Percentiles rank a stretch among this genome's conserved stretches.
Evolutionary conservation across 2,329 filamentous ascomycete genomes (phyloP).

Genomic region (Colletotrichum tanaceti): DNA sequence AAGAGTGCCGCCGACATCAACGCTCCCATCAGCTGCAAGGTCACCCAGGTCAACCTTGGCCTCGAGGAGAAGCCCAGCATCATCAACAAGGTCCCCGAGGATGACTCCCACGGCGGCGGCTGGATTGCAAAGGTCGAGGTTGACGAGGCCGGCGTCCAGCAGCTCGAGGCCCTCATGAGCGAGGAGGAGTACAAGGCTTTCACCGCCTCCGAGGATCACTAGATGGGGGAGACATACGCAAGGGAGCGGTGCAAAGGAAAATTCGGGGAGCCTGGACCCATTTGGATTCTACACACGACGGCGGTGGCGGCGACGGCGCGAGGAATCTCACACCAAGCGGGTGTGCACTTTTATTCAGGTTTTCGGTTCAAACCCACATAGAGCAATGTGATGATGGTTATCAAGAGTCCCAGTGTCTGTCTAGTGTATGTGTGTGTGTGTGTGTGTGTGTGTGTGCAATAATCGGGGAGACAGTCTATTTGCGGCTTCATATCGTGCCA

Average conservation of each 20-base stretch:
- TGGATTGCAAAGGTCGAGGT: constrained; percentile 94
- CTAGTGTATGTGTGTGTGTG: no score
- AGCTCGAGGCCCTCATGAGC: constrained; percentile 83
- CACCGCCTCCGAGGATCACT: constrained; percentile 62
- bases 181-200: constrained; percentile 81
- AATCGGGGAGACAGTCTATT: constrained; percentile 28
- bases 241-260: constrained; percentile 17
- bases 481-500: constrained; percentile 12
- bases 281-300: constrained; percentile 27
- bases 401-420: constrained; percentile 2
- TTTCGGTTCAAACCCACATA: constrained; percentile 39
- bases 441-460: no score
- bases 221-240: constrained; percentile 28
- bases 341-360: constrained; percentile 10
- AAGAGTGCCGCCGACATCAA: constrained; percentile 99
- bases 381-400: constrained; percentile 29
- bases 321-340: constrained; percentile 6
- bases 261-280: constrained; percentile 36
- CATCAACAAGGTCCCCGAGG: constrained; percentile 92
- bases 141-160: constrained; percentile 70
- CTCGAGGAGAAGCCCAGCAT: constrained; percentile 87
- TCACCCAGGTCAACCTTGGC: constrained; percentile 77
- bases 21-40: constrained; percentile 82
- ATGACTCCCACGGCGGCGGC: constrained; percentile 77
- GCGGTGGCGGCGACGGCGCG: background rate